Percentiles rank a stretch among this genome's conserved stretches.
phyloP scores from a whole-genome alignment of 257 asterid species.

The Cordia subcordata region DNA sequence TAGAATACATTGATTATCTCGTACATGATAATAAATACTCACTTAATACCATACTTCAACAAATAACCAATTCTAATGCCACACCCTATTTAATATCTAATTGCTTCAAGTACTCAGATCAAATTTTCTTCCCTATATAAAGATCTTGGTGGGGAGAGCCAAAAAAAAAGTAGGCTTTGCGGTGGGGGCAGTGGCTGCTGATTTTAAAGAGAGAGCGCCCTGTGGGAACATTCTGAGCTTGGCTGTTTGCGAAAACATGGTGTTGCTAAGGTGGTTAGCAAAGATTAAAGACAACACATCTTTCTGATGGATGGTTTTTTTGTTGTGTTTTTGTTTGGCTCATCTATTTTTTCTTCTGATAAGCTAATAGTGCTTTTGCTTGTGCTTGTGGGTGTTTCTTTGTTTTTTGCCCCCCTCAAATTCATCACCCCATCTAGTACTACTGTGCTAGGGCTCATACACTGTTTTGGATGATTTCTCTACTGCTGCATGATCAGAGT shows the following conservation, averaged over 20 bases:
- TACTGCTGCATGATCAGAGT: slow-evolving; percentile 1
- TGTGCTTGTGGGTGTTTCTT: slow-evolving; percentile 16
- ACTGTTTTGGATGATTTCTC: slow-evolving; percentile 21
- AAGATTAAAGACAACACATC: slow-evolving; percentile 59
- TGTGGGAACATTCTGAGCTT: slow-evolving; percentile 59
- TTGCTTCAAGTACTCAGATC: too few species aligned
- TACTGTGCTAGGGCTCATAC: slow-evolving; percentile 5
- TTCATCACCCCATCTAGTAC: slow-evolving; percentile 20
- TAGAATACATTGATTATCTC: too few species aligned
- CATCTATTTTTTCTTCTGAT: slow-evolving; percentile 5
- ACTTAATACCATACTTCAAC: too few species aligned
- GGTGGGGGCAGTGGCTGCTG: slow-evolving; percentile 52
- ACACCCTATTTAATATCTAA: too few species aligned
- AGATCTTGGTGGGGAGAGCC: too few species aligned
- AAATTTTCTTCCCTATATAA: too few species aligned
- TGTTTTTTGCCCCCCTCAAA: slow-evolving; percentile 24
- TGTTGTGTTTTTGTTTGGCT: slow-evolving; percentile 20
- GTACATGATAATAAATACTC: too few species aligned
- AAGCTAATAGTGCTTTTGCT: slow-evolving; percentile 5
- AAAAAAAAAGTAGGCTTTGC: slow-evolving; percentile 17
- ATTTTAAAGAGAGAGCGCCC: slow-evolving; percentile 38
- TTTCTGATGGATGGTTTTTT: slow-evolving; percentile 39
- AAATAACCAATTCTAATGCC: too few species aligned
- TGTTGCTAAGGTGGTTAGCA: slow-evolving; percentile 75
- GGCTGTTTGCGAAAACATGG: slow-evolving; percentile 64